Evolutionary conservation across 306 rosid species (phyloP).

Genomic region (Cucumis hystrix): DNA sequence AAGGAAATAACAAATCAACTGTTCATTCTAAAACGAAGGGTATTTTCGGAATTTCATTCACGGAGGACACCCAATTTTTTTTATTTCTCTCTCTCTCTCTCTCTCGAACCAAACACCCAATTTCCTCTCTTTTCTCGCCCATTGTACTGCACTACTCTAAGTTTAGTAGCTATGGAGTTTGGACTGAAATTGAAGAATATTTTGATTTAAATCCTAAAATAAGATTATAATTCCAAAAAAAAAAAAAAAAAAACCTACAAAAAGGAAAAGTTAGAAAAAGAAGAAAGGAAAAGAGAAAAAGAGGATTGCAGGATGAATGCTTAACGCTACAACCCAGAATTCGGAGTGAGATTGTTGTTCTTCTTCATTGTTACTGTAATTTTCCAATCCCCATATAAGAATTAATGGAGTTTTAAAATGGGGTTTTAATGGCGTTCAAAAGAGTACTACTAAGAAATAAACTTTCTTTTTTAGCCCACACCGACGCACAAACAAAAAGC

Average conservation of each 20-base stretch:
- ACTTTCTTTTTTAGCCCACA: background rate
- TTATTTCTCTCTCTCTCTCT: too few relatives aligned
- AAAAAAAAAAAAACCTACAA: background rate
- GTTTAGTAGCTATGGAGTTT: background rate
- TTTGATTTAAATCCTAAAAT: background rate
- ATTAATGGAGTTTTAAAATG: background rate
- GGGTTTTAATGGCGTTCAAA: background rate
- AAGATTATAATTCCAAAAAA: background rate
- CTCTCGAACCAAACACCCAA: too few relatives aligned
- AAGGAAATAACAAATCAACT: background rate
- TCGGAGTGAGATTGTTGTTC: background rate
- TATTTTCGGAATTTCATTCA: constrained; percentile 1
- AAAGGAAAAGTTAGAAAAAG: background rate
- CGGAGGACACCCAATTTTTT: too few relatives aligned
- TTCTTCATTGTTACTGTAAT: background rate
- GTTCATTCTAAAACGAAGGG: background rate
- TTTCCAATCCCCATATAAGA: background rate
- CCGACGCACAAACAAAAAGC: constrained; percentile 21
- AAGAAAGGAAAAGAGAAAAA: background rate
- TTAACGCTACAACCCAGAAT: background rate
- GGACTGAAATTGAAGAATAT: background rate
- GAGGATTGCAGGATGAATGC: background rate
- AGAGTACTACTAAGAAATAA: background rate
- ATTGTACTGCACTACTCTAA: background rate
- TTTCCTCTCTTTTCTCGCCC: background rate